Evolutionary conservation across 2,329 filamentous ascomycete genomes (phyloP).

Genomic region (Diaporthe caulivora): DNA sequence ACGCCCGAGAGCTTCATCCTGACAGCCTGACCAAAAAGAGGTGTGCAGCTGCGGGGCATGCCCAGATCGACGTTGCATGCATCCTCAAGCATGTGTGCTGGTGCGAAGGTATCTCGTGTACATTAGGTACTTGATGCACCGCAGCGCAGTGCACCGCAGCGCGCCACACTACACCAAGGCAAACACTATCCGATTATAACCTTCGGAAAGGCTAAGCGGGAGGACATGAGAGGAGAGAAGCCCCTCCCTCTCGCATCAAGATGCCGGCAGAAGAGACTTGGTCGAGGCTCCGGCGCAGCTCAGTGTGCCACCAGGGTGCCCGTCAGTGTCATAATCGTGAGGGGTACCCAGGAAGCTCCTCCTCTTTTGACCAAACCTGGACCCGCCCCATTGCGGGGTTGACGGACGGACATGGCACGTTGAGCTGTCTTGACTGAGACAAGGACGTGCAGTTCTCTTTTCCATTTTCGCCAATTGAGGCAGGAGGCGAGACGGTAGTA

Average conservation of each 20-base stretch:
- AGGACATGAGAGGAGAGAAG: not conserved
- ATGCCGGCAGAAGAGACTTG: conserved; percentile 30
- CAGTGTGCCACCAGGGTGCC: conserved; percentile 28
- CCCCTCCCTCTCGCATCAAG: conserved; percentile 1
- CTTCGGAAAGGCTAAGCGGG: conserved; percentile 20
- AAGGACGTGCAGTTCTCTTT: conserved; percentile 20
- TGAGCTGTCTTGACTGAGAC: conserved; percentile 33
- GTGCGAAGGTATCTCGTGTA: not conserved
- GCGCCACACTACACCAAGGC: too few relatives aligned
- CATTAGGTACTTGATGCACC: not conserved
- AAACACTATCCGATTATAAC: not conserved
- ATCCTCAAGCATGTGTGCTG: conserved; percentile 16
- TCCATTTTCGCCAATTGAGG: not conserved
- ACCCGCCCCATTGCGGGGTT: conserved; percentile 32
- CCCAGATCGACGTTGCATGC: conserved; percentile 32
- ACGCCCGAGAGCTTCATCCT: conserved; percentile 24
- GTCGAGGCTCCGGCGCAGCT: not conserved
- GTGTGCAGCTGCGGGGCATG: conserved; percentile 28
- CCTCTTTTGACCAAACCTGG: conserved; percentile 16
- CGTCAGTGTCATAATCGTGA: conserved; percentile 34
- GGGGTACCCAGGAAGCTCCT: conserved; percentile 33
- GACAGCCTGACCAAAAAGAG: not conserved
- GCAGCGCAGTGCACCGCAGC: not conserved
- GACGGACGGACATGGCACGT: conserved; percentile 6
- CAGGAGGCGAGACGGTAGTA: conserved; percentile 8